Base-by-base conservation (phyloP, 192 early-diverging fungal species). In the Entomortierella lignicola region DNA sequence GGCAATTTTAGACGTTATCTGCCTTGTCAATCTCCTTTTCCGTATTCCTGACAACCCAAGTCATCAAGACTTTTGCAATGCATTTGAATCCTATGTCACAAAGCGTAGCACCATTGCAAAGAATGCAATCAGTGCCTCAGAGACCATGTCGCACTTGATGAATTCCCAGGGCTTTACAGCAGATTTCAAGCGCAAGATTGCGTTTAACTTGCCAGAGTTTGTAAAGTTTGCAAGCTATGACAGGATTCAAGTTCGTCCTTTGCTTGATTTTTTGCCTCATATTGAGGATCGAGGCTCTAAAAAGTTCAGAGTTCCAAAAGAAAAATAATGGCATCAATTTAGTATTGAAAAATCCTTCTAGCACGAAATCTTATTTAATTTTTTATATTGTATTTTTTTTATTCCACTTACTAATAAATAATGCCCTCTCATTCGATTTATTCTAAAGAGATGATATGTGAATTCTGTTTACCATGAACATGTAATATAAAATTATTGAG, bases 1-100 rank as follows among this genome's bases (percentile, higher is more conserved):
- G 23, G 72, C 72, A 8, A 75, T 75, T 41, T 37, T 75, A 34
- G 72, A 75, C 42, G 72, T 61, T 1, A 62, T 75, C 44, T 66
- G 37, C 37, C 64, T 75, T 0, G 64, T 63, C 25, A 69, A 77
- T 55, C 60, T 59, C 4, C 65, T 77, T n/a, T 77, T 67, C 37
- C 42, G 61, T 1, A 37, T 77, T 3, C 27, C 17, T 30, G 50
- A 55, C 17, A 48, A 55, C 12, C 56, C 73, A 0, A 51, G 30
- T 1, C 73, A 68, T 60, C 26, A 63, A 0, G 66, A 69, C 26
- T 64, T 52, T 34, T 54, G 57, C 42, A 34, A 7, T 0, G 66
- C 43, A n/a, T 77, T 77, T 51, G 59, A 77, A 47, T 4, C 26
- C 0, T 77, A 77, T 32, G 21, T 51, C 21, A 29, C 17, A 1